Base-by-base conservation (phyloP, 371 early-diverging fungal species). In the Blyttiomyces sp. region DNA sequence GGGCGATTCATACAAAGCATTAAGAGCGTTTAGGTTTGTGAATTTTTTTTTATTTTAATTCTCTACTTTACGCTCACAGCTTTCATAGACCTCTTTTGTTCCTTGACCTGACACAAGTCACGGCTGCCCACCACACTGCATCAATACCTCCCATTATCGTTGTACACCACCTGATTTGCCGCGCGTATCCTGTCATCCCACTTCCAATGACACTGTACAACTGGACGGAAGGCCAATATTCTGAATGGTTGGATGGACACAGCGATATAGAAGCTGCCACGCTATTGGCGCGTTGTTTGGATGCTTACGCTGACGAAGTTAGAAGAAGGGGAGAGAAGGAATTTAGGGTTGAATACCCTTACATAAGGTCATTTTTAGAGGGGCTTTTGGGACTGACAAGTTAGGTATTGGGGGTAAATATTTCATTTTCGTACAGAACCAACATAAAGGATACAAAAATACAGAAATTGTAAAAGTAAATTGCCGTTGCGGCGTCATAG, bases 111-210 rank as follows among this genome's bases (percentile, higher is more conserved):
- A 61, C 72, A 1, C 78, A 87, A 60, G 63, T 85, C 24, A 63
- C 77, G 51, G 76, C 77, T 17, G 70, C 77, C 19, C 75, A 77
- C 49, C 78, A 79, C 59, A 77, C 80, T 6, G 68, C 82, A 2
- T 70, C 69, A 17, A 61, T 86, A 23, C 72, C 81, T 17, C 69
- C 65, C 5, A 44, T 77, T 11, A 54, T 82, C 17, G 63, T 83
- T 34, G 65, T 80, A 19, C 85, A 87, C 66, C 84, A 87, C 55
- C 67, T 87, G 17, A 71, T 85, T 51, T 79, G 77, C 21, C 82
- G 84, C 16, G 77, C 81, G 30, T 70, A 76, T 50, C 74, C 79
- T 17, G 24, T 57, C 6, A 71, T 87, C n/a, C 81, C 75, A 6
- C 59, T 83, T 11, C 87, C 87, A 1, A 71, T 75, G 51, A 64